Base-by-base conservation (phyloP, 2,329 filamentous ascomycete species). In the Teratosphaeria viscida region DNA sequence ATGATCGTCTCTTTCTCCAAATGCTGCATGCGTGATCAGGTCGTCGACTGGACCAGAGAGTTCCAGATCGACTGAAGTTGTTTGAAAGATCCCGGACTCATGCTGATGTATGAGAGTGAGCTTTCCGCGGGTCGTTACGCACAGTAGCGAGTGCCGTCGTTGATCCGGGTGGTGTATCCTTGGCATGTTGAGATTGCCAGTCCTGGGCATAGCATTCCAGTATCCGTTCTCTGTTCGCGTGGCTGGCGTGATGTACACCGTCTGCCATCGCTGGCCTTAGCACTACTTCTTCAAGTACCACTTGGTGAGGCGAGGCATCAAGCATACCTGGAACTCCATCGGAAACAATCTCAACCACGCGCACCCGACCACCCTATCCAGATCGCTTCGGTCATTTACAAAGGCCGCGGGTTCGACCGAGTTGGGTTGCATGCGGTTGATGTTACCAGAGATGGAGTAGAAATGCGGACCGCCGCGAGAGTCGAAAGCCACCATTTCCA, bases 401-500 rank as follows among this genome's bases (percentile, higher is more conserved):
- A 49, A 35, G 16, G 34, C 52, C 16, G 47, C 35, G 11, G 39
- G 55, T 35, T 57, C 54, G 67, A 26, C 81, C 52, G 85, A 82
- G 56, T 80, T 79, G 10, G 83, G 72, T 35, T 80, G 82, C 59
- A 92, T 83, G 57, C 85, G 83, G 69, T 96, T 95, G 54, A 96
- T 75, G 7, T 85, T 84, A 62, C 86, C 82, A 16, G 82, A 81
- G 65, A 91, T 86, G 54, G 82, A 85, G 65, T 92, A 81, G 57
- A 96, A 85, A 61, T 85, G 82, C 26, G 96, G 82, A 60, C 89
- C 83, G 5, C 92, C 94, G 27, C 85, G 83, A 32, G 85, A 81
- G 73, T 97, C 92, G 61, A 94, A 81, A 19, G 94, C 82, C 2
- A 91, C 92, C 58, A 99, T 79, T 66, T 97, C 94, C 2, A 86